Evolutionary conservation across 129 eudicot genomes (phyloP).

Genomic region (Calendula officinalis): DNA sequence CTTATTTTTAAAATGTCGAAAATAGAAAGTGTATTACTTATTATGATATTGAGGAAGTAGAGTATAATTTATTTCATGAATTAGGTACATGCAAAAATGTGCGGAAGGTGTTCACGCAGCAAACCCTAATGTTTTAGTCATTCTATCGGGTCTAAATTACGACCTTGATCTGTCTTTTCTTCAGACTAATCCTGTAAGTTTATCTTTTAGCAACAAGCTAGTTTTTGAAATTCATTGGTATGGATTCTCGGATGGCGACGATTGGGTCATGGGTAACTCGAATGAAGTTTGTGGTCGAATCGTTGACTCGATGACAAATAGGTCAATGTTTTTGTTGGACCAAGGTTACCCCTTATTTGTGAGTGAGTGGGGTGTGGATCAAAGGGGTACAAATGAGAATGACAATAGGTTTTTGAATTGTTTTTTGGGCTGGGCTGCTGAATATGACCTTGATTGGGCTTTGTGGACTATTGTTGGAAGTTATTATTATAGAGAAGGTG

Average conservation of each 20-base stretch:
- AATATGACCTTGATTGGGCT: constrained; percentile 80
- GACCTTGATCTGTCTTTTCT: constrained; percentile 65
- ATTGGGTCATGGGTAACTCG: constrained; percentile 57
- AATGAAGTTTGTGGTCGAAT: constrained; percentile 71
- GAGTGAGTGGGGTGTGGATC: constrained; percentile 83
- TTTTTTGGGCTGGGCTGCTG: constrained; percentile 72
- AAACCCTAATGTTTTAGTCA: constrained; percentile 60
- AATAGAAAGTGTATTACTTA: no score
- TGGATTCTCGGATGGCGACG: constrained; percentile 56
- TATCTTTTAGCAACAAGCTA: constrained; percentile 53
- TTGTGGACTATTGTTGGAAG: constrained; percentile 74
- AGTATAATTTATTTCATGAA: not conserved
- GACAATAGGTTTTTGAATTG: constrained; percentile 77
- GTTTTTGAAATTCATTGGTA: constrained; percentile 85
- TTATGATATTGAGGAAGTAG: not conserved
- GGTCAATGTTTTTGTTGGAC: constrained; percentile 55
- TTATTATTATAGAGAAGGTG: constrained; percentile 73
- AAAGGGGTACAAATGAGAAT: constrained; percentile 67
- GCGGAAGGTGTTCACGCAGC: constrained; percentile 77
- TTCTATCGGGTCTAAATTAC: constrained; percentile 67
- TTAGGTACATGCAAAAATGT: constrained; percentile 77
- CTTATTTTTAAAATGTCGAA: no score
- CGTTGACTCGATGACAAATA: constrained; percentile 28
- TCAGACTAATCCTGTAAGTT: constrained; percentile 24
- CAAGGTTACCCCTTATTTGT: constrained; percentile 83